Percentiles rank a stretch among this genome's conserved stretches.
These are phyloP conservation scores for Closterium sp. DNA, from an alignment of 139 green algal genomes.

Conservation along the genomic window DNA sequence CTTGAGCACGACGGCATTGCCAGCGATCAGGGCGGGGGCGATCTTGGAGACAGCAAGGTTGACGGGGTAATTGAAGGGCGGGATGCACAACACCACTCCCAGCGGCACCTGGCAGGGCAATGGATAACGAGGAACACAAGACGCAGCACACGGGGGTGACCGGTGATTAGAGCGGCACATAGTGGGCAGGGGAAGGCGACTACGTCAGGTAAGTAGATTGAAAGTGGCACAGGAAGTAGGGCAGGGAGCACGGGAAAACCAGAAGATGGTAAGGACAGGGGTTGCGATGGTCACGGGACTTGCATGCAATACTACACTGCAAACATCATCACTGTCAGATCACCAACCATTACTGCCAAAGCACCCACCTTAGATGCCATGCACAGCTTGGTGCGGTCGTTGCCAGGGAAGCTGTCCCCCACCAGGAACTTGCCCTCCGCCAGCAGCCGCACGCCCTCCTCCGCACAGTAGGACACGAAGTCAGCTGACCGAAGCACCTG, in stretches of 20 bases:
- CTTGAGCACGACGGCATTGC: conserved; percentile 94
- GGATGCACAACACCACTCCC: conserved; percentile 90
- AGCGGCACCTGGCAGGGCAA: conserved; percentile 78
- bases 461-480: conserved; percentile 87
- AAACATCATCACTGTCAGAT: no score
- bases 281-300: no score
- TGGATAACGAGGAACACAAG: no score
- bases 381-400: conserved; percentile 88
- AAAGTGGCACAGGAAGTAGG: no score
- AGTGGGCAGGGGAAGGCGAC: no score
- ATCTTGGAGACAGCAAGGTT: conserved; percentile 96
- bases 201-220: no score
- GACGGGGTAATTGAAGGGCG: conserved; percentile 97
- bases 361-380: conserved; percentile 56
- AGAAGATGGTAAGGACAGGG: no score
- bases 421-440: conserved; percentile 80
- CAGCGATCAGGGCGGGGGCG: conserved; percentile 90
- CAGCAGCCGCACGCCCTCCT: conserved; percentile 86
- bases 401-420: conserved; percentile 87
- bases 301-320: no score
- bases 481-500: conserved; percentile 76
- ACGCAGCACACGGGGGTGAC: neutral
- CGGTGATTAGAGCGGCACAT: no score
- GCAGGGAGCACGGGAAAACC: no score
- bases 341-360: neutral